Conservation (phyloP, 306 rosid species). For the Cicer chorassanicum region DNA sequence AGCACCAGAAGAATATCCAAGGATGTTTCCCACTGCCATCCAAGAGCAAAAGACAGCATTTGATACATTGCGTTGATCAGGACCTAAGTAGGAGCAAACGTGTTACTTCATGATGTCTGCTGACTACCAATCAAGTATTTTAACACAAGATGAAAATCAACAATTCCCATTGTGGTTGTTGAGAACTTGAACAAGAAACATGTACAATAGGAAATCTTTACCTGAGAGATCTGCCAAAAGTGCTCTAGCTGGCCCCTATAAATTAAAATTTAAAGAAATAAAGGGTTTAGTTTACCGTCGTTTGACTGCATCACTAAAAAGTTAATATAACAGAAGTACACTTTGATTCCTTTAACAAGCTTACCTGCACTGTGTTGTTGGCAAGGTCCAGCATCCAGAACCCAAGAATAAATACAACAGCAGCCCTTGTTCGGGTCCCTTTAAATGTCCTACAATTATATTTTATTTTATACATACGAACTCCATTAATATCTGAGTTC, state of each 20-base stretch:
- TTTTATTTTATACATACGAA: constrained; percentile 40
- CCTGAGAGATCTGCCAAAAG: constrained; percentile 98
- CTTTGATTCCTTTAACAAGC: constrained; percentile 40
- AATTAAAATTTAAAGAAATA: constrained; percentile 37
- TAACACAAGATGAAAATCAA: constrained; percentile 37
- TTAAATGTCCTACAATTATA: constrained; percentile 64
- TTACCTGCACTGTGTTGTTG: constrained; percentile 96
- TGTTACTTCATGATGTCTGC: constrained; percentile 20
- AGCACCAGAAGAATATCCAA: constrained; percentile 96
- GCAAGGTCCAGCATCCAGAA: constrained; percentile 99
- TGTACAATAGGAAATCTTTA: constrained; percentile 42
- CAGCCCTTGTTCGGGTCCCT: constrained; percentile 94
- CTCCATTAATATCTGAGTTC: constrained; percentile 36
- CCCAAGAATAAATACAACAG: constrained; percentile 84
- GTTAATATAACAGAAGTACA: constrained; percentile 17
- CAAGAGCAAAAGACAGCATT: constrained; percentile 97
- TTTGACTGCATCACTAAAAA: constrained; percentile 22
- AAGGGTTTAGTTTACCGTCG: constrained; percentile 29
- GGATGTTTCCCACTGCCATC: constrained; percentile 99
- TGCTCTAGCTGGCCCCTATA: constrained; percentile 99
- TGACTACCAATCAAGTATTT: constrained; percentile 1
- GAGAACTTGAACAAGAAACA: constrained; percentile 35
- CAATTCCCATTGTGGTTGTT: constrained; percentile 24
- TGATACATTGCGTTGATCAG: constrained; percentile 89
- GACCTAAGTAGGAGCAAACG: constrained; percentile 58